Percentiles rank a stretch among this genome's conserved stretches.
Conservation (phyloP, 495 filamentous ascomycete genomes). For the Hypoxylon crocopeplum region DNA sequence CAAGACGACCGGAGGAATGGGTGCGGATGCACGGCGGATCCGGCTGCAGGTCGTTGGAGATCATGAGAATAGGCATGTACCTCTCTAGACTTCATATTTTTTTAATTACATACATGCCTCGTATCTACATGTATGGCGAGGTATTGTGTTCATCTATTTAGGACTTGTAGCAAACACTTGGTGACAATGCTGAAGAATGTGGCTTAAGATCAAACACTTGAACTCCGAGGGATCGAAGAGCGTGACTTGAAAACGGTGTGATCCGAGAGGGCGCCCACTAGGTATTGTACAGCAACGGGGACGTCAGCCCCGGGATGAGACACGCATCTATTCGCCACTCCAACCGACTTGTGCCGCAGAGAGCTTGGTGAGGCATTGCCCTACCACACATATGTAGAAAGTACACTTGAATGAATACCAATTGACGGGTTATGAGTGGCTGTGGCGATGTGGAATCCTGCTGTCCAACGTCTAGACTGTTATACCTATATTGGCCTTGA, state of each 20-base stretch:
- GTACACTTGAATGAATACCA: background rate
- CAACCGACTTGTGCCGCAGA: background rate
- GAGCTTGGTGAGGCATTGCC: background rate
- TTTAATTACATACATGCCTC: no score
- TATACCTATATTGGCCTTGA: slow-evolving; percentile 5
- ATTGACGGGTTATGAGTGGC: background rate
- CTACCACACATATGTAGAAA: background rate
- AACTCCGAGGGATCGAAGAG: slow-evolving; percentile 8
- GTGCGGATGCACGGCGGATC: background rate
- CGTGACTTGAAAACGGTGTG: slow-evolving; percentile 9
- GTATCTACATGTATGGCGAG: no score
- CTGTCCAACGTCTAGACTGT: background rate
- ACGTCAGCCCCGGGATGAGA: slow-evolving; percentile 15
- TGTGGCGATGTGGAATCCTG: slow-evolving; percentile 13
- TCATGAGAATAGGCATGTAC: background rate
- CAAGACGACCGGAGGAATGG: slow-evolving; percentile 4
- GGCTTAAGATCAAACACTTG: slow-evolving; percentile 9
- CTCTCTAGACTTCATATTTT: no score
- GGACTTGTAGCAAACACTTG: no score
- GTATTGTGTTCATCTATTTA: background rate
- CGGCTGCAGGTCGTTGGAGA: background rate
- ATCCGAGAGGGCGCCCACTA: slow-evolving; percentile 27
- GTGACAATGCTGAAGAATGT: background rate
- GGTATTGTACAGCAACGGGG: background rate
- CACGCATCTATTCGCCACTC: slow-evolving; percentile 31